Evolutionary conservation across 2,329 filamentous ascomycete genomes (phyloP).

Genomic region (Ceratocystis colombiana): DNA sequence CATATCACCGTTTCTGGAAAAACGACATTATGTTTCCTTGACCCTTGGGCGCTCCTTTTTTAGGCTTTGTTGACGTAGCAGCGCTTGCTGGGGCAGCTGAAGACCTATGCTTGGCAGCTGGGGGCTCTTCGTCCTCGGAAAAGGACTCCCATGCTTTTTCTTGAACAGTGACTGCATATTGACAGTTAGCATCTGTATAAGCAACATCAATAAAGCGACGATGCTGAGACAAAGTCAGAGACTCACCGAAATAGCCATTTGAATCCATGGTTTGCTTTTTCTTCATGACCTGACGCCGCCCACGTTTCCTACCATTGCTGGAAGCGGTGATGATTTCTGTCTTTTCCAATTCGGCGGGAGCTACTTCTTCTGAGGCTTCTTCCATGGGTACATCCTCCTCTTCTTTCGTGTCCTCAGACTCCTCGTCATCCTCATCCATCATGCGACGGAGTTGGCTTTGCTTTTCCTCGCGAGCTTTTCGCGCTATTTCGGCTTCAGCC

Average conservation of each 20-base stretch:
- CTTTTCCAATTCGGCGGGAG: constrained; percentile 34
- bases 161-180: constrained; percentile 65
- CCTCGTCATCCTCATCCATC: constrained; percentile 44
- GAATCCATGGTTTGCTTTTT: constrained; percentile 82
- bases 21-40: constrained; percentile 88
- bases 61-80: constrained; percentile 41
- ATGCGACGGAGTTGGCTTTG: constrained; percentile 36
- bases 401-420: constrained; percentile 36
- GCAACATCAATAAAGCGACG: neutral
- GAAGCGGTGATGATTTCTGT: constrained; percentile 45
- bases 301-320: constrained; percentile 56
- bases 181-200: constrained; percentile 17
- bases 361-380: constrained; percentile 35
- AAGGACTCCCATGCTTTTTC: constrained; percentile 84
- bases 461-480: constrained; percentile 31
- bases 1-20: constrained; percentile 63
- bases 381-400: constrained; percentile 42
- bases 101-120: constrained; percentile 43
- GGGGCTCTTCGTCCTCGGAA: constrained; percentile 68
- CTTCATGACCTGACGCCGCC: constrained; percentile 70
- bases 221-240: neutral
- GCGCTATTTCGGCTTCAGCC: constrained; percentile 29
- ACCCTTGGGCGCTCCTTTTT: constrained; percentile 49
- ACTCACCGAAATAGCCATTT: constrained; percentile 76
- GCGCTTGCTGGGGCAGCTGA: constrained; percentile 36